Base-by-base conservation (phyloP, 306 rosid genomes). In the Benincasa hispida region DNA sequence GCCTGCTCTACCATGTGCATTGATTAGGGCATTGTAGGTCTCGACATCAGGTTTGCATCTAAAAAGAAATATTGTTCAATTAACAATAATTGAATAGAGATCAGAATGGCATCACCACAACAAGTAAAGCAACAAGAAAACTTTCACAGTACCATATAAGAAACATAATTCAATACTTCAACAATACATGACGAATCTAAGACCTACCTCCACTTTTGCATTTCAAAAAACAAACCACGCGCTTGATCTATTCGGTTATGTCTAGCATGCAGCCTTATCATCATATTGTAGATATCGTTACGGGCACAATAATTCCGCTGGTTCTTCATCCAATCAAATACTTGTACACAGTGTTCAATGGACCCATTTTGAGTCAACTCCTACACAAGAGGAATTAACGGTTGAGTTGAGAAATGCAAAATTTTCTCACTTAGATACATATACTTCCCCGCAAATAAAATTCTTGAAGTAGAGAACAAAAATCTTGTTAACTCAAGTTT, bases 21-120 rank as follows among this genome's bases (percentile, higher is more conserved):
- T 88, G 77, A 93, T 90, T 75, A 93, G 88, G 58, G 96, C 91
- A 81, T 87, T 90, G 63, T 87, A 93, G 54, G 98, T 88, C 88
- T 93, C 96, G 47, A 83, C 96, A 85, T 93, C 92, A 60, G 97
- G 96, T 83, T 93, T 93, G 86, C 98, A 93, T 91, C 98, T 93
- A 75, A 22, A 53, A 83, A 77, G 42, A 62, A 81, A 56, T 39
- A 69, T 13, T 15, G 50, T 45, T 70, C 39, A 14, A 24, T 42
- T 15, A 42, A 47, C 34, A 70, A 70, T 15, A 47, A 24, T 24
- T 70, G 57, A 70, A 42, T 24, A 42, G 57, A 70, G 22, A 47
- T 70, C 35, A 47, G 8, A 70, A 14, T 69, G 22, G 58, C 24
- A 10, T 41, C 55, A 68, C 30, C 50, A 48, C 19, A 66, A 66